Evolutionary conservation across 2,329 filamentous ascomycete genomes (phyloP), one percentile per base, ranked within the genome.

Genomic region (Raffaelea ambrosiae): DNA sequence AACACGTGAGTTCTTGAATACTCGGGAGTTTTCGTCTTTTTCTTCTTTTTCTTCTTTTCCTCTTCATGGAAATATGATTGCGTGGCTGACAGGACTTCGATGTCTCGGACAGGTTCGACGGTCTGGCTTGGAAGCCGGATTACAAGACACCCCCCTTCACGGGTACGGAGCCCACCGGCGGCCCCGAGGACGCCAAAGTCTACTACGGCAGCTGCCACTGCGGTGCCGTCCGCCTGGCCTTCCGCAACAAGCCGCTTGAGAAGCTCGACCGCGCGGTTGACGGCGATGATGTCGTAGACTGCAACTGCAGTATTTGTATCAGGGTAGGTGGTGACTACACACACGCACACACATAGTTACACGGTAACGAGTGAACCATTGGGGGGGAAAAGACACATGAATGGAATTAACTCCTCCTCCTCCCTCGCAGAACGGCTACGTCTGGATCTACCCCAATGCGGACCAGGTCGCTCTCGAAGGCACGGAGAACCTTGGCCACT

Each of bases 161-260:
- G 1, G 73, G 72, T 5, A 55, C 3, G 3, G 59, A 68, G 33
- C 73, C 73, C 2, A 55, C 59, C 3, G 62, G 55, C n/a, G 61
- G 62, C 5, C 54, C 54, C 23, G 59, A 51, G 13, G 44, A 52
- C 38, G 63, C 63, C 36, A 63, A 63, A 54, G 46, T 68, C 10
- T 73, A 75, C 54, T 67, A 68, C 14, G 74, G 74, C 9, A 68
- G 70, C 57, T 78, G 74, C 57, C 74, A 77, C 59, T 78, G 74
- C 57, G 74, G 74, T 23, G 67, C 66, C 19, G 62, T 77, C 21
- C 67, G 61, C 16, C 47, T 74, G 1, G 68, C 71, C 2, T 38
- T 75, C 33, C 65, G 62, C 44, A 43, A 55, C 21, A 66, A 67
- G 52, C 65, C 70, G 1, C 55, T 77, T 10, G 56, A 66, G 57